A percentile compares a stretch with the other conserved stretches of the same genome.
Conservation (phyloP, 169 alveolate genomes). For the Prorocentrum cordatum region DNA sequence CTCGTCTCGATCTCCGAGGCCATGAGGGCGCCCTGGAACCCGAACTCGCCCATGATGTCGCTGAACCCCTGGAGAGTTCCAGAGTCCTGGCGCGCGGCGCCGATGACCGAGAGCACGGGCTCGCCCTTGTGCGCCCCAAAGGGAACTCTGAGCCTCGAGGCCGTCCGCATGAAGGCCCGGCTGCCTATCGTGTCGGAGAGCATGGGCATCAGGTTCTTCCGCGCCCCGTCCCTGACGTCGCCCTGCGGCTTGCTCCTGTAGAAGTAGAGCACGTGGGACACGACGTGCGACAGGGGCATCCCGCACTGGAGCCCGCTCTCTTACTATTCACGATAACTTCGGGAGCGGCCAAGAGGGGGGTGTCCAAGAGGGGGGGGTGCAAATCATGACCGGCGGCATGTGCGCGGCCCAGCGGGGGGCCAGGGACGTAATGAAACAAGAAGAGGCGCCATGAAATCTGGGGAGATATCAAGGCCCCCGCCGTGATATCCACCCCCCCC, state of each 20-base stretch:
- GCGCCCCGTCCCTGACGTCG: neutral
- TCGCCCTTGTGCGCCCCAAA: neutral
- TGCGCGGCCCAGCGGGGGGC: too few species aligned
- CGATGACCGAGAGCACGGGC: neutral
- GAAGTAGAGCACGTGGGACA: neutral
- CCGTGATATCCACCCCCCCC: too few species aligned
- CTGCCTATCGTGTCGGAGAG: neutral
- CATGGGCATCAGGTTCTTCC: neutral
- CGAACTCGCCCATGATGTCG: neutral
- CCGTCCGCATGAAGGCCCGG: neutral
- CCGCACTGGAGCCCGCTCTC: too few species aligned
- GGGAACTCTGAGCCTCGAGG: neutral
- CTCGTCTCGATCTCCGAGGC: neutral
- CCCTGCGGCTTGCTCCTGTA: neutral
- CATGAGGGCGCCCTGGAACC: neutral
- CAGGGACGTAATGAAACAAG: too few species aligned
- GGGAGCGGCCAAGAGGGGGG: too few species aligned
- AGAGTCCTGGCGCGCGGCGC: neutral
- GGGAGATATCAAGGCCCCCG: too few species aligned
- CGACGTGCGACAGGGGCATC: neutral
- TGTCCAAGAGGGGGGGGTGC: too few species aligned
- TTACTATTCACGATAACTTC: too few species aligned
- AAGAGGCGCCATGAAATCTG: too few species aligned
- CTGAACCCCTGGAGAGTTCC: neutral
- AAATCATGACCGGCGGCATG: too few species aligned